A percentile compares a stretch with the other conserved stretches of the same genome.
Evolutionary conservation across 1,284 basidiomycete genomes (phyloP).

Genomic region (Sanguinoderma infundibulare): DNA sequence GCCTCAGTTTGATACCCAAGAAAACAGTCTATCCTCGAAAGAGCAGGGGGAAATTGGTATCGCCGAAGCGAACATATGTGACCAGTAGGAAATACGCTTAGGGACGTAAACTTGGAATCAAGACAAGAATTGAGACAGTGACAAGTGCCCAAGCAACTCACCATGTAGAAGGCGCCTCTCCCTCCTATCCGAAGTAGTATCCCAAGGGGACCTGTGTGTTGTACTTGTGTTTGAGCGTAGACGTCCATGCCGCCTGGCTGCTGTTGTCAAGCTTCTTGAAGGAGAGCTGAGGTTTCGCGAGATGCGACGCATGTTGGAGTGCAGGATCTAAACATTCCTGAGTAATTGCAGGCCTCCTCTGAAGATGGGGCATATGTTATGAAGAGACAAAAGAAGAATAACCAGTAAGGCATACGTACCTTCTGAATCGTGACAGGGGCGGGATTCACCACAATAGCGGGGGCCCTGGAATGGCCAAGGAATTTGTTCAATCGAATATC

Average conservation of each 20-base stretch:
- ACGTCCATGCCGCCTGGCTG: slow-evolving; percentile 58
- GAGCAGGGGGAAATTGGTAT: slow-evolving; percentile 54
- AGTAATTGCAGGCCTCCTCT: slow-evolving; percentile 36
- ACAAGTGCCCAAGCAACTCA: slow-evolving; percentile 23
- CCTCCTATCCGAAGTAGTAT: slow-evolving; percentile 53
- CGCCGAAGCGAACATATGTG: slow-evolving; percentile 61
- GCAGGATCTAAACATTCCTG: slow-evolving; percentile 56
- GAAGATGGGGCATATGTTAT: neutral
- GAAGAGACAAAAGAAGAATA: slow-evolving; percentile 23
- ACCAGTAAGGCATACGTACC: slow-evolving; percentile 21
- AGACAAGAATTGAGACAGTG: neutral
- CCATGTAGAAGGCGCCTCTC: slow-evolving; percentile 38
- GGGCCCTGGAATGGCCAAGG: slow-evolving; percentile 71
- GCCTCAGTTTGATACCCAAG: slow-evolving; percentile 68
- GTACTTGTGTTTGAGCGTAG: slow-evolving; percentile 71
- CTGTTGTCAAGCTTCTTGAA: slow-evolving; percentile 71
- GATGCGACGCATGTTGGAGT: slow-evolving; percentile 69
- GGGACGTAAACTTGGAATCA: slow-evolving; percentile 59
- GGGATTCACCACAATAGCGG: slow-evolving; percentile 61
- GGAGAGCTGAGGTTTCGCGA: slow-evolving; percentile 79
- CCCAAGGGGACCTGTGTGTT: slow-evolving; percentile 82
- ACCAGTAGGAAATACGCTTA: slow-evolving; percentile 79
- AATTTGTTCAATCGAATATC: slow-evolving; percentile 75
- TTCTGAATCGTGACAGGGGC: slow-evolving; percentile 32
- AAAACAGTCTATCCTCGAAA: slow-evolving; percentile 75